Evolutionary conservation across 202 grass and related monocot genomes (phyloP).

Genomic region (Bolboschoenoplectus hybrid): DNA sequence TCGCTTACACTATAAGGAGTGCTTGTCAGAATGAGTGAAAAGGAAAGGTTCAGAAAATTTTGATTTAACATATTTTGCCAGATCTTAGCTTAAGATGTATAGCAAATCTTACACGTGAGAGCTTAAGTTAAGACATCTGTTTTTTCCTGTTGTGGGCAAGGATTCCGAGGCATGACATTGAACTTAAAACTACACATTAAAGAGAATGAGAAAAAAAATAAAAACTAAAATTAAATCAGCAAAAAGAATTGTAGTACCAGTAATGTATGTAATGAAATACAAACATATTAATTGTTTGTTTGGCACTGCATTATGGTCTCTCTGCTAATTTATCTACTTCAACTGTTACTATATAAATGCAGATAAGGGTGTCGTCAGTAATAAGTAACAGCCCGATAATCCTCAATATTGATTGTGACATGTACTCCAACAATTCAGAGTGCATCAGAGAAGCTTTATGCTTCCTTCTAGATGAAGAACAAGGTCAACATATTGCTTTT

Average conservation of each 20-base stretch:
- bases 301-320: not conserved
- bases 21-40: not conserved
- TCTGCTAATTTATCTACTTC: not conserved
- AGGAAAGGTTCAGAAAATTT: not conserved
- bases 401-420: conserved; percentile 74
- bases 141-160: not conserved
- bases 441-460: conserved; percentile 57
- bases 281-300: not conserved
- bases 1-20: not conserved
- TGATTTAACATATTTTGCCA: not conserved
- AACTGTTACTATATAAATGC: conserved; percentile 26
- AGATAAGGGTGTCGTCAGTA: conserved; percentile 65
- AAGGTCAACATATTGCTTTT: conserved; percentile 49
- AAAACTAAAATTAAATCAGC: not conserved
- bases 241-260: not conserved
- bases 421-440: conserved; percentile 65
- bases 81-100: not conserved
- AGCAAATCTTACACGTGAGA: not conserved
- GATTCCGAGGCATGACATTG: not conserved
- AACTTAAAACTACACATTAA: not conserved
- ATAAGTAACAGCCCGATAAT: conserved; percentile 75
- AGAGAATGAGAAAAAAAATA: not conserved
- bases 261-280: not conserved
- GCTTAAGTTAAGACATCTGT: not conserved
- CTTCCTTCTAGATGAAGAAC: conserved; percentile 72